Evolutionary conservation across 2,329 filamentous ascomycete species (phyloP).

Genomic region (Claviceps fusiformis): DNA sequence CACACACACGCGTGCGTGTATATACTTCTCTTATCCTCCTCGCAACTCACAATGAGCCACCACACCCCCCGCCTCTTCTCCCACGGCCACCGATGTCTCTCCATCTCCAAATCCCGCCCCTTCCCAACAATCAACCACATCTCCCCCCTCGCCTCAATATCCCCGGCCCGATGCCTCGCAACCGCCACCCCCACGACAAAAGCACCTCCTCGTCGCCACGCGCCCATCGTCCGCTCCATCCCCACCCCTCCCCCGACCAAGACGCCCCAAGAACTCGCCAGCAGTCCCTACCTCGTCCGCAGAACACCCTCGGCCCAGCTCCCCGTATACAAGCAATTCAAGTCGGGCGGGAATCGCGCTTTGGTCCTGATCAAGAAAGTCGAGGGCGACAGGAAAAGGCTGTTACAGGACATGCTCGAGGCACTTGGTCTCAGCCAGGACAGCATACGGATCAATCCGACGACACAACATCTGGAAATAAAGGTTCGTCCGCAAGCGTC

Average conservation of each 20-base stretch:
- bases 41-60: constrained; percentile 13
- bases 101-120: constrained; percentile 3
- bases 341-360: constrained; percentile 62
- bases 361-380: constrained; percentile 67
- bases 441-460: constrained; percentile 38
- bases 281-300: constrained; percentile 51
- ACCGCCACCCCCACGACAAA: constrained; percentile 3
- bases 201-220: constrained; percentile 9
- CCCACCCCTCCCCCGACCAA: constrained; percentile 19
- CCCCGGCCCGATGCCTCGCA: not conserved
- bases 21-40: not conserved
- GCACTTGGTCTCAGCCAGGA: constrained; percentile 43
- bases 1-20: too few relatives aligned
- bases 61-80: constrained; percentile 13
- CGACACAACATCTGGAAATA: constrained; percentile 62
- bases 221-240: constrained; percentile 12
- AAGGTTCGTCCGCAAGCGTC: constrained; percentile 37
- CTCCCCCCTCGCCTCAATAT: constrained; percentile 10
- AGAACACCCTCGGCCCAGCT: constrained; percentile 59
- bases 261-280: constrained; percentile 16
- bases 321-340: constrained; percentile 62
- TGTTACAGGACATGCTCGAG: constrained; percentile 50
- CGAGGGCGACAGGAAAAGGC: constrained; percentile 52
- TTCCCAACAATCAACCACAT: constrained; percentile 7
- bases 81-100: constrained; percentile 9